Conservation (phyloP, 345 rosid species). For the Bretschneidera sinensis region DNA sequence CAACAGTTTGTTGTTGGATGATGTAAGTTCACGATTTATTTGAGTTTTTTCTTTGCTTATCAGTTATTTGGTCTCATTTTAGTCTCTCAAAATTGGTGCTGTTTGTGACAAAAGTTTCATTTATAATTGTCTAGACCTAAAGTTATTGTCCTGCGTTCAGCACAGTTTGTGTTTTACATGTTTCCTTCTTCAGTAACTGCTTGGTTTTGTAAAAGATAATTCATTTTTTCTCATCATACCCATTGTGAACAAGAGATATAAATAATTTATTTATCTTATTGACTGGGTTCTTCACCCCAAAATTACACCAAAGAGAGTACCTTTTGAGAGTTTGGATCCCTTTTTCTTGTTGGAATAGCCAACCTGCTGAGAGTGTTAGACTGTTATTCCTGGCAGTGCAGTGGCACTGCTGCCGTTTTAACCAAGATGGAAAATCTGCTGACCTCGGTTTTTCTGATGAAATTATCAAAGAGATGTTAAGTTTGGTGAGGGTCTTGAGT, state of each 20-base stretch:
- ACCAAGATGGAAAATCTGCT: not conserved
- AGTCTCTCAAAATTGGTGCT: not conserved
- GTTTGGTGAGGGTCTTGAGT: not conserved
- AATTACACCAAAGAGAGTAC: not conserved
- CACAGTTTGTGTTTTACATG: not conserved
- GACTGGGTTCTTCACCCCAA: not conserved
- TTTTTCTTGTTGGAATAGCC: not conserved
- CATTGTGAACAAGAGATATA: not conserved
- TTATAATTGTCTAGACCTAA: not conserved
- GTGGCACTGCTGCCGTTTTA: not conserved
- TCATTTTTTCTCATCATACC: not conserved
- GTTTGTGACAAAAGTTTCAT: not conserved
- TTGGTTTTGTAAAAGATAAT: not conserved
- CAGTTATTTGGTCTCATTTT: not conserved
- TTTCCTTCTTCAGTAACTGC: not conserved
- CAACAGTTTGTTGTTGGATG: slow-evolving; percentile 97
- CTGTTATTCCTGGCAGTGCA: not conserved
- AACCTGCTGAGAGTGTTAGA: not conserved
- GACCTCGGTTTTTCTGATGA: not conserved
- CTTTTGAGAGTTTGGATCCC: not conserved
- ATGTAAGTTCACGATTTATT: slow-evolving; percentile 54
- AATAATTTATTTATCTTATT: too few species aligned
- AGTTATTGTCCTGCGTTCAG: not conserved
- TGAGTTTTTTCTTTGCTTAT: not conserved
- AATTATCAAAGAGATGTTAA: not conserved